Percentiles rank a stretch among this genome's conserved stretches.
phyloP scores from a whole-genome alignment of 176 grass and related monocot genomes.

The Typha latifolia region DNA sequence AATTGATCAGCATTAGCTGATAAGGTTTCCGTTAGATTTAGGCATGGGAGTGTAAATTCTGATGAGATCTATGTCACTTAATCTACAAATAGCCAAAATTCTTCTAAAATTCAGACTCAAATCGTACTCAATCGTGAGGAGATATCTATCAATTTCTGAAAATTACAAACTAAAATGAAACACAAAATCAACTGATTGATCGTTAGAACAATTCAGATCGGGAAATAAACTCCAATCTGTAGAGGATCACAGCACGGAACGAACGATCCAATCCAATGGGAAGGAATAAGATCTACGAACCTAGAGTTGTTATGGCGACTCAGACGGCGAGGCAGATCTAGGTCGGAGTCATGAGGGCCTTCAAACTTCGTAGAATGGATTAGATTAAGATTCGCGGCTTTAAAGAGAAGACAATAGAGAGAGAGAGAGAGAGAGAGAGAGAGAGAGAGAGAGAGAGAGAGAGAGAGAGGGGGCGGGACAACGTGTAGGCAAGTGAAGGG shows the following conservation, averaged over 20 bases:
- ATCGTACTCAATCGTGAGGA: neutral
- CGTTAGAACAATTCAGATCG: neutral
- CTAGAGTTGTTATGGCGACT: neutral
- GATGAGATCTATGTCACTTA: neutral
- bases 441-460: neutral
- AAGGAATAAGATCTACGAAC: slow-evolving; percentile 1
- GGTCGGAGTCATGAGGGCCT: neutral
- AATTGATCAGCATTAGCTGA: neutral
- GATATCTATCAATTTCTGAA: neutral
- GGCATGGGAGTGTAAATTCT: neutral
- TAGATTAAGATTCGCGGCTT: neutral
- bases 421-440: neutral
- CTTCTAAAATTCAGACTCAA: neutral
- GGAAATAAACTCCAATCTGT: neutral
- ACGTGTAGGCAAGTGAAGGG: neutral
- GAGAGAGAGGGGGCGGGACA: neutral
- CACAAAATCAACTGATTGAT: neutral
- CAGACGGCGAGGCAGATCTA: neutral
- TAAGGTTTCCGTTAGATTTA: neutral
- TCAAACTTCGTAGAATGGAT: neutral
- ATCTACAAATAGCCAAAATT: neutral
- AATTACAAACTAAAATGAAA: neutral
- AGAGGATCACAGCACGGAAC: neutral
- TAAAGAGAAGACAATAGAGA: neutral
- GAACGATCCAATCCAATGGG: neutral